A percentile compares a stretch with the other conserved stretches of the same genome.
phyloP scores from a whole-genome alignment of 2,329 filamentous ascomycete species.

The Colletotrichum plurivorum region DNA sequence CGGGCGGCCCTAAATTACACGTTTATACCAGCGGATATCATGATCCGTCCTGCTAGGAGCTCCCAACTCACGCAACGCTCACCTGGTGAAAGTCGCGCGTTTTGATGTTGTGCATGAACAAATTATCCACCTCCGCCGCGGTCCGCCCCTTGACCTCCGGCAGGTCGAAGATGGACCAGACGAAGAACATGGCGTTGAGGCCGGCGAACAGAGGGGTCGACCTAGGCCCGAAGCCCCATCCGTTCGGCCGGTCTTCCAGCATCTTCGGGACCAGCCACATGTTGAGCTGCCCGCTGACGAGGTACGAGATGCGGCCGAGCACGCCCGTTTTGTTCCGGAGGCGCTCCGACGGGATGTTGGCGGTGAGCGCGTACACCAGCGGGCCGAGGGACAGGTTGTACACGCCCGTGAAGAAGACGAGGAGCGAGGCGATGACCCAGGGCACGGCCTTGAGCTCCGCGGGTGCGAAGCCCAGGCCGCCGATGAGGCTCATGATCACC shows the following conservation, averaged over 20 bases:
- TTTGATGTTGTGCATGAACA: constrained; percentile 45
- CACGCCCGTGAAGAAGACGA: constrained; percentile 55
- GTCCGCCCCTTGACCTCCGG: constrained; percentile 45
- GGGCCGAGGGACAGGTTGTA: constrained; percentile 61
- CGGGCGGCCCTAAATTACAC: too few species aligned
- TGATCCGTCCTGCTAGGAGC: not conserved
- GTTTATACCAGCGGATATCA: not conserved
- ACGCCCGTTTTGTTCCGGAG: constrained; percentile 44
- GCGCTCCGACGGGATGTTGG: constrained; percentile 50
- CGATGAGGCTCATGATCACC: constrained; percentile 53
- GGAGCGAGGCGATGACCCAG: constrained; percentile 54
- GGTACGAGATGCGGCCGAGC: constrained; percentile 40
- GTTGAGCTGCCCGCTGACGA: constrained; percentile 41
- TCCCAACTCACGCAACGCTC: not conserved
- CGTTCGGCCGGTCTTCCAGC: constrained; percentile 40
- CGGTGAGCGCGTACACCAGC: constrained; percentile 57
- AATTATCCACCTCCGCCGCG: constrained; percentile 42
- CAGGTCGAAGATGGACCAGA: constrained; percentile 44
- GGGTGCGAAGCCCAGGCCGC: constrained; percentile 47
- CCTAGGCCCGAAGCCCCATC: constrained; percentile 42
- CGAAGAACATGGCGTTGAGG: constrained; percentile 30
- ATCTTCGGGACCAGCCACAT: constrained; percentile 42
- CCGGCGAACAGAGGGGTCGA: constrained; percentile 43
- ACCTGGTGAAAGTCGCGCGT: constrained; percentile 38
- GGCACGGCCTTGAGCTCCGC: constrained; percentile 39